phyloP scores from a whole-genome alignment of 768 basidiomycete genomes.

The Hericium rajendrae region DNA sequence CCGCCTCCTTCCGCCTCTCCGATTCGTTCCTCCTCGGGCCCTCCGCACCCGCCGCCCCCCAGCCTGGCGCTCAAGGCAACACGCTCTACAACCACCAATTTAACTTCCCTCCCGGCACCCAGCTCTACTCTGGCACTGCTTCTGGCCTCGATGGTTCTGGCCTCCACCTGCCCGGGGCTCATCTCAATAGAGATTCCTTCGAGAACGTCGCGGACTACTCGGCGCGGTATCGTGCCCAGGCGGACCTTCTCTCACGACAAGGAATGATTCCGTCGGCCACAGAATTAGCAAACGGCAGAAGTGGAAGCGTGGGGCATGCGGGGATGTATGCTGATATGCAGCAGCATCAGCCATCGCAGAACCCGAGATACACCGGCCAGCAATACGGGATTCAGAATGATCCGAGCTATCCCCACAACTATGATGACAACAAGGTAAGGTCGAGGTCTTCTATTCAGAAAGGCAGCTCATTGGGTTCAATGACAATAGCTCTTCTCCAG shows the following conservation, averaged over 20 bases:
- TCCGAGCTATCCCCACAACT: conserved; percentile 6
- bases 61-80: neutral
- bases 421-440: conserved; percentile 11
- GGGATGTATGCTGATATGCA: conserved; percentile 10
- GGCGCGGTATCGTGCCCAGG: conserved; percentile 37
- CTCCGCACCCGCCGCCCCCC: neutral
- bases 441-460: too few species aligned
- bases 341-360: conserved; percentile 1
- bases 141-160: neutral
- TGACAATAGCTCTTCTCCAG: neutral
- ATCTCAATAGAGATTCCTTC: conserved; percentile 5
- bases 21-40: conserved; percentile 7
- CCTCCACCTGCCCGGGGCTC: neutral
- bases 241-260: conserved; percentile 32
- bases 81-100: conserved; percentile 11
- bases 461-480: neutral
- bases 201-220: conserved; percentile 28
- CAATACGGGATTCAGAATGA: conserved; percentile 6
- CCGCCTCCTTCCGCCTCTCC: conserved; percentile 8
- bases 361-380: conserved; percentile 3
- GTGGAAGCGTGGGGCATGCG: neutral
- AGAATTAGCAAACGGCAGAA: conserved; percentile 1
- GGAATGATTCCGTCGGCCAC: conserved; percentile 20
- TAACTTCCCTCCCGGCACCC: conserved; percentile 5
- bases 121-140: neutral